Evolutionary conservation across 768 basidiomycete genomes (phyloP).

Genomic region (Podaxis carcinomalis): DNA sequence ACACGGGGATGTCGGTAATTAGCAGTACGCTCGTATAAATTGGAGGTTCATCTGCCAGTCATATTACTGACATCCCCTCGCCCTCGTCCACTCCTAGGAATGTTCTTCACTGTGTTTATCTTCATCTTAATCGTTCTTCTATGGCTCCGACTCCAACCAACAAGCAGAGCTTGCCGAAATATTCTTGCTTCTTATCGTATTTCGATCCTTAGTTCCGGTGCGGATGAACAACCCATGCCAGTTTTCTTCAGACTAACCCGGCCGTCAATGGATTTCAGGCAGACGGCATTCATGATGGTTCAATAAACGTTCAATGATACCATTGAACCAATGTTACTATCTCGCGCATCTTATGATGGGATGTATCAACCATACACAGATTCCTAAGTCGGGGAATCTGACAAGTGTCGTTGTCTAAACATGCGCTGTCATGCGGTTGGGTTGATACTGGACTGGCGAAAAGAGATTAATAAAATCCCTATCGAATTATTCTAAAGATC

Average conservation of each 20-base stretch:
- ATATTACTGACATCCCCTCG: not conserved
- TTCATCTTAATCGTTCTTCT: not conserved
- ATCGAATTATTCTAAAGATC: slow-evolving; percentile 10
- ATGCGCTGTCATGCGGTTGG: not conserved
- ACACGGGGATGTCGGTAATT: not conserved
- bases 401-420: not conserved
- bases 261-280: too few species aligned
- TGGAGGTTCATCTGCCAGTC: not conserved
- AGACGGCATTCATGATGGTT: too few species aligned
- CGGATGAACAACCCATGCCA: not conserved
- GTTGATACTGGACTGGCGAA: not conserved
- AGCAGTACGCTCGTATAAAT: not conserved
- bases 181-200: not conserved
- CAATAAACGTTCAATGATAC: too few species aligned
- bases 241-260: too few species aligned
- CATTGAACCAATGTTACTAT: too few species aligned
- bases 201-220: not conserved
- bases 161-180: not conserved
- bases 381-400: not conserved
- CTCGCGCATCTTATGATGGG: too few species aligned
- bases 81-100: not conserved
- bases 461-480: not conserved
- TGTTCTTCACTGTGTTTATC: not conserved
- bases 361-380: too few species aligned
- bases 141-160: not conserved